phyloP scores from a whole-genome alignment of 208 protist species.

The Leishmania amazonensis region DNA sequence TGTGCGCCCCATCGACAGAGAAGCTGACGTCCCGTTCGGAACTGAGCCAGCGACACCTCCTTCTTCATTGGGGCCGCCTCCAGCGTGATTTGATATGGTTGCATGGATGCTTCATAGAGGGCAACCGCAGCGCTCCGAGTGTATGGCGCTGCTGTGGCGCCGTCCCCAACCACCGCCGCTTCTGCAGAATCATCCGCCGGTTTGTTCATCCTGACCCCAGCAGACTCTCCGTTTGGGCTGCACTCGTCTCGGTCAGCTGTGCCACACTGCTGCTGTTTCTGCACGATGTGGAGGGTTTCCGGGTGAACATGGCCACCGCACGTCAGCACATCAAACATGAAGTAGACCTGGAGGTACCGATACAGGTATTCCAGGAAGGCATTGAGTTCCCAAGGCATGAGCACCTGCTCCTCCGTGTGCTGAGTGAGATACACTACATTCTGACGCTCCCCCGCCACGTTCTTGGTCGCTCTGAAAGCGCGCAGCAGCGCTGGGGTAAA shows the following conservation, averaged over 20 bases:
- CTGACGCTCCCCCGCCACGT: constrained; percentile 27
- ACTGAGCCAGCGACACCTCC: constrained; percentile 41
- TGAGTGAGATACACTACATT: constrained; percentile 44
- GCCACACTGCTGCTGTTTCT: constrained; percentile 27
- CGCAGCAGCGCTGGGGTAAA: constrained; percentile 49
- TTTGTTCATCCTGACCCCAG: background rate
- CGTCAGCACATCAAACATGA: constrained; percentile 81
- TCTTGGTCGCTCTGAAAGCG: constrained; percentile 57
- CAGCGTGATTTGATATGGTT: constrained; percentile 32
- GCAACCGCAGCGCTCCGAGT: constrained; percentile 18
- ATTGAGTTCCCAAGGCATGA: constrained; percentile 49
- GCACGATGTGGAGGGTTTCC: constrained; percentile 33
- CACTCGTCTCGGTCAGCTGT: constrained; percentile 1
- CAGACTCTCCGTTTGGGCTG: background rate
- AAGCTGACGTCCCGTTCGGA: constrained; percentile 29
- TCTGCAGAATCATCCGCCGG: background rate
- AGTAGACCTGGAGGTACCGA: constrained; percentile 78
- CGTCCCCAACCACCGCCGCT: background rate
- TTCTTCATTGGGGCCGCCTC: constrained; percentile 33
- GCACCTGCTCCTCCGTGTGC: constrained; percentile 56
- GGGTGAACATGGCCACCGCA: constrained; percentile 34
- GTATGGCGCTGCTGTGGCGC: background rate
- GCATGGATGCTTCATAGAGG: constrained; percentile 27
- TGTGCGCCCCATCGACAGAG: constrained; percentile 57
- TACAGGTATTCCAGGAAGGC: constrained; percentile 68